Evolutionary conservation across 2,329 filamentous ascomycete genomes (phyloP).

Genomic region (Ilyonectria mors-panacis): DNA sequence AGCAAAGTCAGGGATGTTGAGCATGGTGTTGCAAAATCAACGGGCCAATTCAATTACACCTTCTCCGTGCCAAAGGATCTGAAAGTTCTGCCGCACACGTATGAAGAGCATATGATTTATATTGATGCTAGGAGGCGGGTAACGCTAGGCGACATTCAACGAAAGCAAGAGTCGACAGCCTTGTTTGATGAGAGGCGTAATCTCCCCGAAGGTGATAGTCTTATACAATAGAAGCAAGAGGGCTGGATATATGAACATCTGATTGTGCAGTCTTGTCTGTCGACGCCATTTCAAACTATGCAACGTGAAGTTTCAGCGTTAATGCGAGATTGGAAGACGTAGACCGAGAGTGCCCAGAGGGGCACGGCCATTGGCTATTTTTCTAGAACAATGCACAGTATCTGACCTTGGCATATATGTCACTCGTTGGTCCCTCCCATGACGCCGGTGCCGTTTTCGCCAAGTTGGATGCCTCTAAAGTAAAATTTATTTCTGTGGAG

Average conservation of each 20-base stretch:
- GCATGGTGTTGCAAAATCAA: constrained; percentile 48
- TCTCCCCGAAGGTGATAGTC: constrained; percentile 27
- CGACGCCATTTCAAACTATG: background rate
- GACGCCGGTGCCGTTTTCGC: background rate
- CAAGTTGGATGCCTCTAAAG: background rate
- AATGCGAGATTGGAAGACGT: too few species aligned
- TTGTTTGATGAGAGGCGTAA: constrained; percentile 21
- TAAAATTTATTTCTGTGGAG: background rate
- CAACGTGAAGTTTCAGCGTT: too few species aligned
- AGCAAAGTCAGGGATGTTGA: constrained; percentile 51
- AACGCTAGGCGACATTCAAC: constrained; percentile 40
- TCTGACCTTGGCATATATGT: too few species aligned
- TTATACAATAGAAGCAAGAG: constrained; percentile 35
- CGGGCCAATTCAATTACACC: constrained; percentile 52
- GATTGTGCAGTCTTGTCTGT: background rate
- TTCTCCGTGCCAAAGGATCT: constrained; percentile 49
- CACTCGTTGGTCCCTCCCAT: too few species aligned
- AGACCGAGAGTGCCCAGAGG: too few species aligned
- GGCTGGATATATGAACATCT: background rate
- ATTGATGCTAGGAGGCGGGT: constrained; percentile 50
- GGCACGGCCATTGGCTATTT: too few species aligned
- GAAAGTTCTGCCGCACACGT: constrained; percentile 49
- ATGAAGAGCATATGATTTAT: constrained; percentile 52
- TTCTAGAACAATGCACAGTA: too few species aligned
- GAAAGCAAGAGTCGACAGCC: constrained; percentile 32